These are phyloP conservation scores for Globisporangium barbulae DNA, from an alignment of 352 stramenopile species.

Conservation along the genomic window DNA sequence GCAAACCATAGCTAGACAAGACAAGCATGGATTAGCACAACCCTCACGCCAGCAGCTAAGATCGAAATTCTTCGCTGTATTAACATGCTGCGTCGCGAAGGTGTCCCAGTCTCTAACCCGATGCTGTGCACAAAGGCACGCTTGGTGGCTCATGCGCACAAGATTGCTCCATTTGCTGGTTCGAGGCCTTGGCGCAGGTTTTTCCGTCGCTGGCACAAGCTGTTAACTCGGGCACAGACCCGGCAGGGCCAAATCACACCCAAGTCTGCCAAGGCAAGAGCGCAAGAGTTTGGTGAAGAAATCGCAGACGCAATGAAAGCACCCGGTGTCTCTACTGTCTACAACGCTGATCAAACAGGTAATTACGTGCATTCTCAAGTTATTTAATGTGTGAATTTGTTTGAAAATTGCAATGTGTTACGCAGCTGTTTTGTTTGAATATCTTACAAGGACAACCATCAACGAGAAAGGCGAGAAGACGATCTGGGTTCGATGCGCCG, in stretches of 20 bases:
- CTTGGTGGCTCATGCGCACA: no score
- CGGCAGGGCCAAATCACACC: no score
- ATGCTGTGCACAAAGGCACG: no score
- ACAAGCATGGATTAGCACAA: no score
- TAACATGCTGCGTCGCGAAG: no score
- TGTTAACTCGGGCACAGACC: neutral
- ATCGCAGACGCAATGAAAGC: neutral
- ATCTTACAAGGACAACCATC: neutral
- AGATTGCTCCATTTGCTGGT: neutral
- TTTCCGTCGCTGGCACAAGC: neutral
- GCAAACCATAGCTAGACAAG: no score
- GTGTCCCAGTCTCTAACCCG: no score
- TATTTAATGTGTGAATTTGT: neutral
- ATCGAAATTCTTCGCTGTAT: no score
- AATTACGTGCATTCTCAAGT: neutral
- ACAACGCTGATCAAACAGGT: neutral
- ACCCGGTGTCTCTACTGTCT: neutral
- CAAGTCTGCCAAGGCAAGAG: neutral
- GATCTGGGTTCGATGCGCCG: neutral
- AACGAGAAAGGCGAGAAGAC: neutral
- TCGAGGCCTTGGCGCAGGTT: neutral
- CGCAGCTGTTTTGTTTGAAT: neutral
- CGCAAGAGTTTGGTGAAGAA: neutral
- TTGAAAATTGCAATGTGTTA: neutral
- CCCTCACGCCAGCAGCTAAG: no score